These are phyloP conservation scores for Epichloe baconii DNA, from an alignment of 2,329 filamentous ascomycete species.

Conservation along the genomic window DNA sequence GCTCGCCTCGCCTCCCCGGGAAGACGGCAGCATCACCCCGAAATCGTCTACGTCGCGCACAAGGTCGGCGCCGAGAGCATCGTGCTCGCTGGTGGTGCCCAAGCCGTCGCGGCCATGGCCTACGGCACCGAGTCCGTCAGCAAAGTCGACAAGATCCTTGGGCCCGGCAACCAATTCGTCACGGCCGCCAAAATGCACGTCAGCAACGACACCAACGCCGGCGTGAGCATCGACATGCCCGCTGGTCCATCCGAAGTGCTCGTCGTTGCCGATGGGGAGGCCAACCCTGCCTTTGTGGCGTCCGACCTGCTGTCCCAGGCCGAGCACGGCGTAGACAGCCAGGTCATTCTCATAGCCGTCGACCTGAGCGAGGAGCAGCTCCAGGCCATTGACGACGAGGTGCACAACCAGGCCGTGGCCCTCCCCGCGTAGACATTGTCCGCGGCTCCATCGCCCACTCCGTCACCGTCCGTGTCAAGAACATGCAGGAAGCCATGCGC, in stretches of 20 bases:
- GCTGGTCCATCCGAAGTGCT: constrained; percentile 92
- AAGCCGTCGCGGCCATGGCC: constrained; percentile 91
- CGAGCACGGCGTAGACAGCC: constrained; percentile 91
- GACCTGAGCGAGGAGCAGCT: constrained; percentile 62
- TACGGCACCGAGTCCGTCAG: constrained; percentile 89
- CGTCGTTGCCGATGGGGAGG: constrained; percentile 79
- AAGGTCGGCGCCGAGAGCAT: constrained; percentile 95
- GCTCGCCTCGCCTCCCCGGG: constrained; percentile 76
- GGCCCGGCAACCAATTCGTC: constrained; percentile 95
- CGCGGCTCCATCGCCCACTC: constrained; percentile 83
- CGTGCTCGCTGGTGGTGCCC: constrained; percentile 86
- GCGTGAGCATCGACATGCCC: constrained; percentile 96
- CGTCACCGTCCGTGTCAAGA: constrained; percentile 65
- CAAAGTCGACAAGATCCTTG: constrained; percentile 98
- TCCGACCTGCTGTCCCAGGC: constrained; percentile 91
- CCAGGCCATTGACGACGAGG: constrained; percentile 75
- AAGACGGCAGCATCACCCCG: constrained; percentile 82
- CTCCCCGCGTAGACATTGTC: constrained; percentile 85
- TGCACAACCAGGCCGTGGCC: constrained; percentile 75
- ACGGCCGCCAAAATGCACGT: constrained; percentile 98
- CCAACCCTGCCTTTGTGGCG: constrained; percentile 89
- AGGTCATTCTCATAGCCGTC: constrained; percentile 83
- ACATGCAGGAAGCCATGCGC: constrained; percentile 58
- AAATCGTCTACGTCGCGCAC: constrained; percentile 95
- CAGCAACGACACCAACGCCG: constrained; percentile 90